Evolutionary conservation across 2,329 filamentous ascomycete species (phyloP).

Genomic region (Hypoxylon sp.): DNA sequence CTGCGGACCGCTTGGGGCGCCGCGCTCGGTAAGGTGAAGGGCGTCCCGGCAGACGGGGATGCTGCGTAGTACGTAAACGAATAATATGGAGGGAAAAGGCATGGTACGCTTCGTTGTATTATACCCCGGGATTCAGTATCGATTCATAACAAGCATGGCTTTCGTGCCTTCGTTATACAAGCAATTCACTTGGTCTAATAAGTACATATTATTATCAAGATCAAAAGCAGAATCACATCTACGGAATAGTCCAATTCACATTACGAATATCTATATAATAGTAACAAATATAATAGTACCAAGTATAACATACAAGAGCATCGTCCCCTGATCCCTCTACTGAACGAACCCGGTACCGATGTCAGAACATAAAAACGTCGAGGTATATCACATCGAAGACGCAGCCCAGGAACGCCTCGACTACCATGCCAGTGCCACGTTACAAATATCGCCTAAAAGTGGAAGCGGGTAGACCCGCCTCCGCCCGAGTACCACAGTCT

Average conservation of each 20-base stretch:
- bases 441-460: no score
- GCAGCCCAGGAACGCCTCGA: no score
- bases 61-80: neutral
- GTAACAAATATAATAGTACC: no score
- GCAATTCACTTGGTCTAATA: no score
- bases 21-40: slow-evolving; percentile 43
- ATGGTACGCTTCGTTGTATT: no score
- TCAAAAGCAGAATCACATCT: neutral
- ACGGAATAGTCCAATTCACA: neutral
- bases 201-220: neutral
- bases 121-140: neutral
- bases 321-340: neutral
- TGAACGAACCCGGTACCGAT: neutral
- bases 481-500: no score
- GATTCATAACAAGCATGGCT: slow-evolving; percentile 4
- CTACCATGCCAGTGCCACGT: no score
- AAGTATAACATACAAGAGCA: slow-evolving; percentile 1
- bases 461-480: no score
- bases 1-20: slow-evolving; percentile 72
- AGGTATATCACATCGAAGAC: no score
- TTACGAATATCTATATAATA: slow-evolving; percentile 18
- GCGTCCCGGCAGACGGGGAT: neutral
- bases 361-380: no score
- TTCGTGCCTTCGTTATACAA: no score
- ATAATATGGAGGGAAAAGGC: no score